Base-by-base conservation (phyloP, 2,329 filamentous ascomycete species). In the Aspergillus sp. region DNA sequence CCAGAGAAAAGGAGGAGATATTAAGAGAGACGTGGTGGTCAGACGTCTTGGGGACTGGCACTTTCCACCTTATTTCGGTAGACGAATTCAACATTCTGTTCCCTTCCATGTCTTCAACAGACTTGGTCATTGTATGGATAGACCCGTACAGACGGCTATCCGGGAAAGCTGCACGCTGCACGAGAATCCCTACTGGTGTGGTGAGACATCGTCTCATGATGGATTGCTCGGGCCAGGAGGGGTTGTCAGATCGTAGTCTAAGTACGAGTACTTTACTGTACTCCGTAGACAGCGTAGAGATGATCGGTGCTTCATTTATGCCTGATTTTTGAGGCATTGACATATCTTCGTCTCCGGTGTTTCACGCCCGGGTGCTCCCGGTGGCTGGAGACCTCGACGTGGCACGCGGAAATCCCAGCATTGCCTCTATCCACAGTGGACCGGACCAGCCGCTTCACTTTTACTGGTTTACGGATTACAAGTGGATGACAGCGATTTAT, bases 361-460 rank as follows among this genome's bases (percentile, higher is more conserved):
- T 30, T 30, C 25, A 4, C 25, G 12, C 38, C 12, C 15, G 20
- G 15, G 15, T 41, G 19, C 17, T 23, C 38, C 38, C 38, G 41
- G 41, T 43, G 41, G 41, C 41, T 43, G 33, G 49, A 46, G 41
- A 30, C 27, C 47, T 57, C 54, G 49, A 60, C 57, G 57, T 60
- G 57, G 57, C 57, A 59, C 42, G 50, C 55, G 53, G 51, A 51
- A 22, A 51, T 53, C 49, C 44, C 47, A 44, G 35, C 22, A 32
- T 15, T 15, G 27, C 50, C 17, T n/a, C 33, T 32, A 33, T 12
- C 25, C 25, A 30, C 25, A 12, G 25, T 37, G 25, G 50, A 46
- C 54, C 57, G 56, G 56, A 56, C 54, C 54, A 49, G 46, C 49
- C 48, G 52, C 55, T 54, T 54, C 50, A 53, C 46, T 56, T 52